Percentiles rank a stretch among this genome's conserved stretches.
These are phyloP conservation scores for Bertia moriformis DNA, from an alignment of 2,329 filamentous ascomycete genomes.

Conservation along the genomic window DNA sequence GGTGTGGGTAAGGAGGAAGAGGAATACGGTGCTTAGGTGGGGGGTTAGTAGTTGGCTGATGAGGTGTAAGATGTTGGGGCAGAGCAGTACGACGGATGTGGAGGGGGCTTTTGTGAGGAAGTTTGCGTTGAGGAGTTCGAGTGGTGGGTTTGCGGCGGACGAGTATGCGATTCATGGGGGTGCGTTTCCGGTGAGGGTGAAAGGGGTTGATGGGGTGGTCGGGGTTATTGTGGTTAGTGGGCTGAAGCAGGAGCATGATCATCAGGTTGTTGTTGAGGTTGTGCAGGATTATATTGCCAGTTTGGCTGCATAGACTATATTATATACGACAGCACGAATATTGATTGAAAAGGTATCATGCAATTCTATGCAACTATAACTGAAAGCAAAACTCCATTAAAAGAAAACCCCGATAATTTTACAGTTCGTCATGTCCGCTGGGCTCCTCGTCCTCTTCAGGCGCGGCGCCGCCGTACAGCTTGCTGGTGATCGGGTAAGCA, in stretches of 20 bases:
- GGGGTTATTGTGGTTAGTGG: constrained; percentile 65
- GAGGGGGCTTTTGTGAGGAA: constrained; percentile 51
- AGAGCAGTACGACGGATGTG: constrained; percentile 24
- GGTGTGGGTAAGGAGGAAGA: constrained; percentile 56
- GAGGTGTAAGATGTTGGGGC: constrained; percentile 41
- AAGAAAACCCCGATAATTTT: constrained; percentile 20
- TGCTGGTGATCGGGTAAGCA: constrained; percentile 97
- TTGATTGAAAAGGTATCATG: neutral
- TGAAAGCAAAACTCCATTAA: neutral
- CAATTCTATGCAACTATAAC: neutral
- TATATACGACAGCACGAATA: neutral
- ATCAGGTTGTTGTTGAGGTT: constrained; percentile 60
- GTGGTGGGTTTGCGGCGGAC: constrained; percentile 21
- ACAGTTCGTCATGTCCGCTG: constrained; percentile 63
- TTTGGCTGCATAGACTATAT: neutral
- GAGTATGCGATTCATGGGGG: constrained; percentile 69
- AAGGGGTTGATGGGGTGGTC: constrained; percentile 61
- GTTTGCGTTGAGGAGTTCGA: constrained; percentile 41
- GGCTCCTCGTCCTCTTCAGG: constrained; percentile 60
- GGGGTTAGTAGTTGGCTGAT: constrained; percentile 59
- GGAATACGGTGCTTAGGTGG: constrained; percentile 57
- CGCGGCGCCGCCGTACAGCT: constrained; percentile 66
- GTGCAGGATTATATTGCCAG: constrained; percentile 27
- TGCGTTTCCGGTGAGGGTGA: constrained; percentile 57
- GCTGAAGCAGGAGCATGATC: constrained; percentile 63